These are phyloP conservation scores for Fremontodendron californicum DNA, from an alignment of 345 rosid genomes.

Conservation along the genomic window DNA sequence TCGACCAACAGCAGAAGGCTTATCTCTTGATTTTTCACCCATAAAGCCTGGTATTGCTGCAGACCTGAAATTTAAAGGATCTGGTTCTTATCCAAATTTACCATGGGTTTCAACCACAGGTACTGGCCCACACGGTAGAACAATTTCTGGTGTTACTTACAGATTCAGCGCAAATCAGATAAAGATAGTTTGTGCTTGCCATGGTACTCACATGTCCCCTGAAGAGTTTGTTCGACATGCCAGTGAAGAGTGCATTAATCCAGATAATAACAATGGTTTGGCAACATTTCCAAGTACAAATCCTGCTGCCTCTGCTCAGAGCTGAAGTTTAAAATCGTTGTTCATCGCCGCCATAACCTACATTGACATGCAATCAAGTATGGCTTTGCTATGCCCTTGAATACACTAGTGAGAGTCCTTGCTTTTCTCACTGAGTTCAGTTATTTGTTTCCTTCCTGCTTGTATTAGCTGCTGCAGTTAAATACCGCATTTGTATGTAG, in stretches of 20 bases:
- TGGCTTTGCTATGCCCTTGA: constrained; percentile 4
- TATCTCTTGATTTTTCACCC: constrained; percentile 57
- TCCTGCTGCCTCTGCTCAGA: constrained; percentile 78
- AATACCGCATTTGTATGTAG: constrained; percentile 30
- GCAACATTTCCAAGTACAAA: constrained; percentile 41
- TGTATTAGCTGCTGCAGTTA: constrained; percentile 4
- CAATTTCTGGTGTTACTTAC: constrained; percentile 92
- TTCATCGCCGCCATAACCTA: background rate
- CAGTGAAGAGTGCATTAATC: constrained; percentile 54
- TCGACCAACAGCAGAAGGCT: constrained; percentile 43
- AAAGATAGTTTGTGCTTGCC: constrained; percentile 91
- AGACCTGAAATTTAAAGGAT: constrained; percentile 78
- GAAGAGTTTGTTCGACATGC: constrained; percentile 94
- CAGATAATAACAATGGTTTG: constrained; percentile 49
- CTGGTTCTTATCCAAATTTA: constrained; percentile 74
- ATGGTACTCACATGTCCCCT: constrained; percentile 77
- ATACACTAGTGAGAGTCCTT: constrained; percentile 3
- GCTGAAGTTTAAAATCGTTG: constrained; percentile 27
- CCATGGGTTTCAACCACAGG: constrained; percentile 97
- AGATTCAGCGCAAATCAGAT: constrained; percentile 66
- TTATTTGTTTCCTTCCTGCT: constrained; percentile 1
- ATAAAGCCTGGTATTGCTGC: constrained; percentile 89
- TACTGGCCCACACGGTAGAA: constrained; percentile 75
- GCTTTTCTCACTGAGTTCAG: background rate
- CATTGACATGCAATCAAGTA: constrained; percentile 1